A percentile compares a stretch with the other conserved stretches of the same genome.
phyloP scores from a whole-genome alignment of 352 stramenopile species.

The Globisporangium irregulare region DNA sequence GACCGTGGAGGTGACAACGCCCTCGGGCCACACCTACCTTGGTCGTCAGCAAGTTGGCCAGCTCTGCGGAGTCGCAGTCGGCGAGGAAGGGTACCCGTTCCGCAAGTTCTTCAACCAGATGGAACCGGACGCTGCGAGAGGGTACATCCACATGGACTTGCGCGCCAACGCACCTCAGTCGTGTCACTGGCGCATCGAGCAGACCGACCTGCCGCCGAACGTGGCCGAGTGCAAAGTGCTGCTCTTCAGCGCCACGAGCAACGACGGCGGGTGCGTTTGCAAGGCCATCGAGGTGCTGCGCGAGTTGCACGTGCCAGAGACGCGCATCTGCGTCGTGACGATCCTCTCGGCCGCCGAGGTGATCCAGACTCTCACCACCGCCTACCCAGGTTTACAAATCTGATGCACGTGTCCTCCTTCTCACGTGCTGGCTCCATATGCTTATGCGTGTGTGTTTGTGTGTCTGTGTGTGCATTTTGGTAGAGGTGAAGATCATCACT shows the following conservation, averaged over 20 bases:
- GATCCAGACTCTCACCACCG: slow-evolving; percentile 26
- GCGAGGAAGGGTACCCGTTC: slow-evolving; percentile 40
- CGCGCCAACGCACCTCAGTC: neutral
- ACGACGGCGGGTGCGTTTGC: slow-evolving; percentile 23
- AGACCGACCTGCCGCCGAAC: slow-evolving; percentile 33
- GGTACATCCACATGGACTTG: slow-evolving; percentile 30
- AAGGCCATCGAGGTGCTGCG: slow-evolving; percentile 34
- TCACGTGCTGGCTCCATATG: neutral
- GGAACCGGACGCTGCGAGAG: slow-evolving; percentile 33
- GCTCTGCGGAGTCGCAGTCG: slow-evolving; percentile 42
- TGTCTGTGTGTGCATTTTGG: neutral
- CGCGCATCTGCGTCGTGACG: slow-evolving; percentile 40
- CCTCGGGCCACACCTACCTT: slow-evolving; percentile 27
- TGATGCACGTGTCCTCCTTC: neutral
- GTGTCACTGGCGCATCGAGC: slow-evolving; percentile 24
- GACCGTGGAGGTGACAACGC: slow-evolving; percentile 31
- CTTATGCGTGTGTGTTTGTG: slow-evolving; percentile 4
- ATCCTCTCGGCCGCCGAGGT: slow-evolving; percentile 29
- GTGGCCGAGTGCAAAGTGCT: slow-evolving; percentile 33
- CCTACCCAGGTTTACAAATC: slow-evolving; percentile 33
- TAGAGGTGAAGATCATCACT: slow-evolving; percentile 39
- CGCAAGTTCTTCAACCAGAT: slow-evolving; percentile 50
- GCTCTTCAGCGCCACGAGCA: slow-evolving; percentile 35
- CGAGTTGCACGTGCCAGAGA: slow-evolving; percentile 21
- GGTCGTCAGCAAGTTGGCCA: slow-evolving; percentile 23